Base-by-base conservation (phyloP, 352 stramenopile species). In the Phytophthora tentaculata region DNA sequence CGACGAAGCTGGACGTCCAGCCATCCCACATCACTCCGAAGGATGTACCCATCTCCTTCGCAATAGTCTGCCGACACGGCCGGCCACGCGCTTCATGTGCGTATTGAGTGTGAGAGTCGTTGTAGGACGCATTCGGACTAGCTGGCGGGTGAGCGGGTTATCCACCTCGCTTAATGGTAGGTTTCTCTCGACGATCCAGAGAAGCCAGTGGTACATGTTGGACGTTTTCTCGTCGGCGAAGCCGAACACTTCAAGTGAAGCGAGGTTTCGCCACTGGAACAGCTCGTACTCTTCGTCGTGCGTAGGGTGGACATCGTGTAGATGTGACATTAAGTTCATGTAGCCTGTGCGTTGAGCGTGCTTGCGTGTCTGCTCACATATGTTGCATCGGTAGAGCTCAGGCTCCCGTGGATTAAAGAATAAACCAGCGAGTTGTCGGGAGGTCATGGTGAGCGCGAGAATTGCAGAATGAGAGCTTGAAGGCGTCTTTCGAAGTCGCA, bases 311-410 rank as follows among this genome's bases (percentile, higher is more conserved):
- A 32, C 23, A 2, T 7, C 29, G 20, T 52, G 8, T 22, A 52
- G 45, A 29, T 32, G 45, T 1, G 7, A 52, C 20, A 35, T 52
- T 22, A 52, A 20, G 22, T 52, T 52, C 5, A 22, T 32, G 22
- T 1, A 47, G 20, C 20, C 45, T 32, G 17, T 45, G 39, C 17
- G 39, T 10, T 65, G 53, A 19, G 67, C 61, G 49, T 70, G 67
- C 44, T 74, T 74, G 37, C 61, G 67, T 14, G 16, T 22, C 20
- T 52, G 26, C 35, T 52, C 54, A 29, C 56, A 74, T 19, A 74
- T 64, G 35, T 71, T 74, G 51, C 61, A 67, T 9, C 57, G 23
- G 37, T 60, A 65, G 22, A 56, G n/a, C 13, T 48, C 67, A n/a
- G 60, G 37, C 16, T 66, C 44, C 16, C 51, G n/a, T 14, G 10